Base-by-base conservation (phyloP, 164 flowering plant species). In the Liquidambar formosana region DNA sequence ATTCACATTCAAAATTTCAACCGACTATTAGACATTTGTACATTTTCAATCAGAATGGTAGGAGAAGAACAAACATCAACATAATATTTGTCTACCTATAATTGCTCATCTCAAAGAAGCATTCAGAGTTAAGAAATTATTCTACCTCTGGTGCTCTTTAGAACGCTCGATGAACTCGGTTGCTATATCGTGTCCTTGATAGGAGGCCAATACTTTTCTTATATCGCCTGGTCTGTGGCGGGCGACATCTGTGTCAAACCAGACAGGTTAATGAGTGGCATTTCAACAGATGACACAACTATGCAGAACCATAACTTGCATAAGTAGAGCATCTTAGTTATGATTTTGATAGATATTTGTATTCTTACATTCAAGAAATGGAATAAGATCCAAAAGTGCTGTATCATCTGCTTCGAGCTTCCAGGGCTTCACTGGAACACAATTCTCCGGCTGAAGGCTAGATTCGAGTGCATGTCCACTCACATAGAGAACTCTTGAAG, bases 361-460 rank as follows among this genome's bases (percentile, higher is more conserved):
- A 46, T 64, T 5, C 66, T 46, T 74, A 74, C 77, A 69, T 22
- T 74, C 77, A 57, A 75, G 73, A 69, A 74, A 74, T 13, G 77
- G 77, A 33, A 74, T 69, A 22, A 73, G 64, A 65, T 74, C 77
- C 33, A 74, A 5, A 28, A 74, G 77, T 41, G 49, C 47, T 28
- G 73, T 75, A 25, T 75, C 73, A 25, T 75, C 70, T 1, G 70
- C 49, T 38, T 75, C 73, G 18, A 64, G 70, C 66, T 69, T 74
- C 77, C 77, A 74, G 21, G 77, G 73, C 67, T 63, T 68, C 26
- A 74, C 57, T 11, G 65, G 64, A 12, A 74, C 73, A 69, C 70
- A 69, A 57, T 74, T 74, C 38, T 69, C 77, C 9, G 69, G 70
- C 67, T 74, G 77, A 58, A 74, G 70, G 65, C 69, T 48, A 14